phyloP scores from a whole-genome alignment of 169 alveolate genomes.

The Cyclospora cayetanensis region DNA sequence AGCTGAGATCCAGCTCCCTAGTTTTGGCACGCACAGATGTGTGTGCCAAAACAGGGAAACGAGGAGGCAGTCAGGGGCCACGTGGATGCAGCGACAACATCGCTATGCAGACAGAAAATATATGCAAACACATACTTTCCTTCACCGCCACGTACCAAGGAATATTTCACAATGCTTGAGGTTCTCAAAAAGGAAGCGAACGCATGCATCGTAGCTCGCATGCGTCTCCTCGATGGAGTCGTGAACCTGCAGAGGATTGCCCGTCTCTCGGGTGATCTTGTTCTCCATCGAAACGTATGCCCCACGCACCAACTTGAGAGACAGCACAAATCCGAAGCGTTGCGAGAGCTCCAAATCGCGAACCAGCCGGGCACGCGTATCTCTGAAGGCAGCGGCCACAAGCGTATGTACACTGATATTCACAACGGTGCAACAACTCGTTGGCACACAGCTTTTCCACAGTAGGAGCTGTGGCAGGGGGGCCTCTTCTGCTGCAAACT shows the following conservation, averaged over 20 bases:
- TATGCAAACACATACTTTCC: not conserved
- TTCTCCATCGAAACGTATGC: slow-evolving; percentile 86
- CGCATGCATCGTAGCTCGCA: slow-evolving; percentile 70
- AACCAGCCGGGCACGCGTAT: slow-evolving; percentile 47
- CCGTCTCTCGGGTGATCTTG: slow-evolving; percentile 72
- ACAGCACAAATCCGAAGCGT: slow-evolving; percentile 60
- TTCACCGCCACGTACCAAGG: too few relatives aligned
- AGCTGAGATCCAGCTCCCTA: too few relatives aligned
- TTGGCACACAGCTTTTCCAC: too few relatives aligned
- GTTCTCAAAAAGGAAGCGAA: slow-evolving; percentile 14
- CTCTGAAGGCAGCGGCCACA: slow-evolving; percentile 45
- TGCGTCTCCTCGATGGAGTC: slow-evolving; percentile 77
- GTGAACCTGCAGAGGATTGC: slow-evolving; percentile 76
- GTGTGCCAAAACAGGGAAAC: not conserved
- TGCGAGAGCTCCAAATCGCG: slow-evolving; percentile 74
- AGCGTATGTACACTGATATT: too few relatives aligned
- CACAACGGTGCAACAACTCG: too few relatives aligned
- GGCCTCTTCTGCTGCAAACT: too few relatives aligned
- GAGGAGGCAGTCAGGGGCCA: not conserved
- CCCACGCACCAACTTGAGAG: slow-evolving; percentile 84
- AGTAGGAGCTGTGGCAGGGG: not conserved
- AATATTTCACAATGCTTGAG: slow-evolving; percentile 20
- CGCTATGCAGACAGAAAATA: not conserved
- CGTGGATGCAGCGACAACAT: not conserved
- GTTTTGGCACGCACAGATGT: too few relatives aligned